Conservation (phyloP, 352 stramenopile genomes). For the Globisporangium nagaii region DNA sequence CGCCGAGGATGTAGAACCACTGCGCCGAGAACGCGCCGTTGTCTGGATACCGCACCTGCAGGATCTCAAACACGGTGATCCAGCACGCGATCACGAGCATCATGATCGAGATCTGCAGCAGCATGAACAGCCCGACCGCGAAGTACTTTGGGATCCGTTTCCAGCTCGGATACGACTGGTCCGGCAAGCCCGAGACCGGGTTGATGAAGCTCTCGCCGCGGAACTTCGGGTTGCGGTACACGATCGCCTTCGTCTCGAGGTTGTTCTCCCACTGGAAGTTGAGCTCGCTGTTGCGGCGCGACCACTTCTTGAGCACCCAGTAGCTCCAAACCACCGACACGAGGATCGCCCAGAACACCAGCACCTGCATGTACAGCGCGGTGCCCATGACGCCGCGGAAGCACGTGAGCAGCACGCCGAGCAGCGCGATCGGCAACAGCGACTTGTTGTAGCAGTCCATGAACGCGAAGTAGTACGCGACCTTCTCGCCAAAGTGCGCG, state of each 20-base stretch:
- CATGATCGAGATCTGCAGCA: constrained; percentile 82
- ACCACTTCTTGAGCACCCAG: constrained; percentile 76
- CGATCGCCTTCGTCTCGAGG: constrained; percentile 52
- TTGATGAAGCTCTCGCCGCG: constrained; percentile 49
- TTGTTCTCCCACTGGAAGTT: constrained; percentile 73
- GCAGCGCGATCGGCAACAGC: constrained; percentile 65
- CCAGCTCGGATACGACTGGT: constrained; percentile 71
- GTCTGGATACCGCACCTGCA: constrained; percentile 69
- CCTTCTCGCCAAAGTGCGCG: constrained; percentile 80
- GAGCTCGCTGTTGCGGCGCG: constrained; percentile 66
- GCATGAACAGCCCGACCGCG: constrained; percentile 57
- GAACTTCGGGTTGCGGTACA: constrained; percentile 76
- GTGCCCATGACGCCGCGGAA: constrained; percentile 58
- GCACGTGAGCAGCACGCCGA: constrained; percentile 65
- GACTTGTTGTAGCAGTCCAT: constrained; percentile 87
- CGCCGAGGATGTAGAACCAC: constrained; percentile 77
- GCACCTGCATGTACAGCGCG: constrained; percentile 77
- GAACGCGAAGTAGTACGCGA: constrained; percentile 84
- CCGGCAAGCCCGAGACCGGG: constrained; percentile 51
- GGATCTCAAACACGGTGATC: constrained; percentile 75
- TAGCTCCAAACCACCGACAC: constrained; percentile 83
- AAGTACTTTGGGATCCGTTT: constrained; percentile 73
- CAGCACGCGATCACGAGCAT: constrained; percentile 80
- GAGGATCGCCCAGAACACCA: constrained; percentile 63
- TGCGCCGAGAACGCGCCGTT: constrained; percentile 64